Percentiles rank a stretch among this genome's conserved stretches.
phyloP scores from a whole-genome alignment of 768 basidiomycete genomes.

The Mycena kentingensis region DNA sequence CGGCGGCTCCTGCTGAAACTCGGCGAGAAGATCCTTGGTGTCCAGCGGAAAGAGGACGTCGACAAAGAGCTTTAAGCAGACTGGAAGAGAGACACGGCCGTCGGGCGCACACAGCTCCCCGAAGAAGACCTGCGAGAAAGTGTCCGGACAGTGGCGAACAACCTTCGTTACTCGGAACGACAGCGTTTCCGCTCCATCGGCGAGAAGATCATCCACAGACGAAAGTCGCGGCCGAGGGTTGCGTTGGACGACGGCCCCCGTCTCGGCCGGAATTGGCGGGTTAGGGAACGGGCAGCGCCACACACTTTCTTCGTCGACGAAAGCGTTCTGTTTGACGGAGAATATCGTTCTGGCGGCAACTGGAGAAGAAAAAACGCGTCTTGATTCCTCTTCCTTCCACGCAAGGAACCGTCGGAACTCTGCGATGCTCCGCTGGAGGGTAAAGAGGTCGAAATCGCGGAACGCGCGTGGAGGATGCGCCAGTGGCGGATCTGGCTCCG shows the following conservation, averaged over 20 bases:
- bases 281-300: neutral
- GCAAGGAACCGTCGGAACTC: neutral
- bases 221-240: neutral
- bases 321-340: neutral
- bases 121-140: conserved; percentile 6
- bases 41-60: neutral
- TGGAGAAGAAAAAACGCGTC: neutral
- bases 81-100: neutral
- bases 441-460: conserved; percentile 2
- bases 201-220: neutral
- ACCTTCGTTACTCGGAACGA: neutral
- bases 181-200: neutral
- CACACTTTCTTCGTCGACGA: neutral
- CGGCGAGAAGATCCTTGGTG: neutral
- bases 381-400: neutral
- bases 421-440: neutral
- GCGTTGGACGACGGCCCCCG: neutral
- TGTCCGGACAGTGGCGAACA: neutral
- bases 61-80: neutral
- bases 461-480: neutral
- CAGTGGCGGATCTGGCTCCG: too few species aligned
- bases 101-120: neutral
- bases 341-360: neutral
- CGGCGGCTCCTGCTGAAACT: neutral
- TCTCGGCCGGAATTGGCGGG: neutral